Percentiles rank a stretch among this genome's conserved stretches.
phyloP scores from a whole-genome alignment of 2,329 filamentous ascomycete genomes.

The Fusarium chuoi region DNA sequence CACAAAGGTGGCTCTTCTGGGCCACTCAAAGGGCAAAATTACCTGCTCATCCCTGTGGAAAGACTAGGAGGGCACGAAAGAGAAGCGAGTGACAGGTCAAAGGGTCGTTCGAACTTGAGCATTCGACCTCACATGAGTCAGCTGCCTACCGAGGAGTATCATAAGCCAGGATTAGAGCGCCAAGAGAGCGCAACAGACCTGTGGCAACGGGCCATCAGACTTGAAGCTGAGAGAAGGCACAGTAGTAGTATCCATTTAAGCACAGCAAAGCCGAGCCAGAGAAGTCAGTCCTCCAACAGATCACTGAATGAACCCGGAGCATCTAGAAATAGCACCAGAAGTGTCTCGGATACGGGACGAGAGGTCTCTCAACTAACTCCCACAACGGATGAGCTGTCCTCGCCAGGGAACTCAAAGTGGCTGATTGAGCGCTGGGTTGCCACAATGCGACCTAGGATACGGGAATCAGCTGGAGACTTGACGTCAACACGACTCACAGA shows the following conservation, averaged over 20 bases:
- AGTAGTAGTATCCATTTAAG: constrained; percentile 17
- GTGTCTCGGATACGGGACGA: not conserved
- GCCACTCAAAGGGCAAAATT: not conserved
- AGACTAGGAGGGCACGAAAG: not conserved
- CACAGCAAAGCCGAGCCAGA: not conserved
- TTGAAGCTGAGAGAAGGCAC: constrained; percentile 37
- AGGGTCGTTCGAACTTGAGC: constrained; percentile 30
- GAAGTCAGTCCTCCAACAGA: not conserved
- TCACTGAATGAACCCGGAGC: not conserved
- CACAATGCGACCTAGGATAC: constrained; percentile 22
- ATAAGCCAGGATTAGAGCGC: constrained; percentile 13
- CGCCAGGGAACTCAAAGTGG: constrained; percentile 19
- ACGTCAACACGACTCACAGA: constrained; percentile 9
- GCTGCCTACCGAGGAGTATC: constrained; percentile 11
- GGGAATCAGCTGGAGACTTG: not conserved
- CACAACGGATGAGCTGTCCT: constrained; percentile 21
- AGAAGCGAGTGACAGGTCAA: constrained; percentile 16
- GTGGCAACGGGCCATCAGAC: constrained; percentile 44
- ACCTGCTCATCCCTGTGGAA: not conserved
- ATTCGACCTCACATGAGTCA: constrained; percentile 24
- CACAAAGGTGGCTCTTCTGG: not conserved
- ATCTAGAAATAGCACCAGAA: constrained; percentile 2
- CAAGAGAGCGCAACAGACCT: constrained; percentile 41
- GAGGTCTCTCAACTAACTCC: constrained; percentile 25
- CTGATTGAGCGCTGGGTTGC: constrained; percentile 36